Evolutionary conservation across 495 filamentous ascomycete species (phyloP).

Genomic region (Jackrogersella multiformis): DNA sequence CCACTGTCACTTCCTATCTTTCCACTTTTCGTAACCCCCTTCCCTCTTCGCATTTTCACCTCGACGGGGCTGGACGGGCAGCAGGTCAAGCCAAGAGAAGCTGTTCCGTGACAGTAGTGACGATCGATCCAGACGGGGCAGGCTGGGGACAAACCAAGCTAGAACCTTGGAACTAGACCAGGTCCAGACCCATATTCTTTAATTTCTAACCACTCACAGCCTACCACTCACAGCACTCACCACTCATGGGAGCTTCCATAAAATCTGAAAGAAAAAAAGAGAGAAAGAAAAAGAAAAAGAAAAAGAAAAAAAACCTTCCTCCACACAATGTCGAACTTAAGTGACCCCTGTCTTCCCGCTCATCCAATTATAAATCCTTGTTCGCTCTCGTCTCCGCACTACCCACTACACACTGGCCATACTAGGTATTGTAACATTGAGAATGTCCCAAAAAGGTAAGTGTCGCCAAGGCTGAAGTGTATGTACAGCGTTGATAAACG

Average conservation of each 20-base stretch:
- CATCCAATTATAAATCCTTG: constrained; percentile 38
- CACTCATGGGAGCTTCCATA: constrained; percentile 34
- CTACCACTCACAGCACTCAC: too few relatives aligned
- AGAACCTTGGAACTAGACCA: too few relatives aligned
- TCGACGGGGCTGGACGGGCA: neutral
- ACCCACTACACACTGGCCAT: constrained; percentile 6
- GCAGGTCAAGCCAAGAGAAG: constrained; percentile 32
- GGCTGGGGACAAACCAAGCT: constrained; percentile 5
- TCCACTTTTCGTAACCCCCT: neutral
- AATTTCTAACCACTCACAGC: constrained; percentile 27
- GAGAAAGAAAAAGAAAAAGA: too few relatives aligned
- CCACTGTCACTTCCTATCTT: neutral
- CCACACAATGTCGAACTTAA: constrained; percentile 39
- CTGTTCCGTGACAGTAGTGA: constrained; percentile 35
- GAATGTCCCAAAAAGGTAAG: constrained; percentile 22
- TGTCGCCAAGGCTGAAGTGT: constrained; percentile 17
- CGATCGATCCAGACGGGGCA: constrained; percentile 41
- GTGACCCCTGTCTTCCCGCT: constrained; percentile 38
- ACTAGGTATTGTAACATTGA: constrained; percentile 28
- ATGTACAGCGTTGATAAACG: too few relatives aligned
- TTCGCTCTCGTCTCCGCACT: constrained; percentile 34
- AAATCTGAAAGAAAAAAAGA: constrained; percentile 26
- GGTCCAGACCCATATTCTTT: constrained; percentile 28
- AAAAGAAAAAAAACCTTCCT: too few relatives aligned
- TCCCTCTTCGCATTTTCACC: neutral